phyloP scores from a whole-genome alignment of 1,139 yeast genomes.

The Geotrichum klebahnii region DNA sequence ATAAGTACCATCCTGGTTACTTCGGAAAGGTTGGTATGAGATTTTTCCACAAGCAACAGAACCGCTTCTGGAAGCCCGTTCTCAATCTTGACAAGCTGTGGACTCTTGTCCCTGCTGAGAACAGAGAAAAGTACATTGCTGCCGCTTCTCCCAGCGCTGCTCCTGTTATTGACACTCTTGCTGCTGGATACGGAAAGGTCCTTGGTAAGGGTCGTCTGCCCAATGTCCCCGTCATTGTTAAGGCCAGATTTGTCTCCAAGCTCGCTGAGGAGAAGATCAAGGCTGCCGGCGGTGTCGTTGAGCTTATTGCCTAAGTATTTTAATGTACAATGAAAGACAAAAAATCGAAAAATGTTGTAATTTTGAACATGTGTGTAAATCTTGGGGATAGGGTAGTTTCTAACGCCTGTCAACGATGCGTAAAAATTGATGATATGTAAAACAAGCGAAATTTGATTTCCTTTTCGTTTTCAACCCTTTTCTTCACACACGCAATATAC shows the following conservation, averaged over 20 bases:
- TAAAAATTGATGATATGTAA: background rate
- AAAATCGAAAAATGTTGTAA: no score
- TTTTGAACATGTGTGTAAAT: no score
- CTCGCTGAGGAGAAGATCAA: conserved; percentile 99
- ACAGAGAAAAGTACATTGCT: conserved; percentile 91
- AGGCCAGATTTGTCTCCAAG: conserved; percentile 98
- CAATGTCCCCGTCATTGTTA: conserved; percentile 96
- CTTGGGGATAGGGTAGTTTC: no score
- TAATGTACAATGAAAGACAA: conserved; percentile 7
- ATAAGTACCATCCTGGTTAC: conserved; percentile 99
- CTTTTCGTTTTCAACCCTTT: no score
- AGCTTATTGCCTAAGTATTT: conserved; percentile 82
- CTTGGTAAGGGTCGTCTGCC: conserved; percentile 99
- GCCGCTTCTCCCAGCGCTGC: conserved; percentile 85
- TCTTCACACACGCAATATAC: background rate
- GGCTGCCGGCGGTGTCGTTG: conserved; percentile 99
- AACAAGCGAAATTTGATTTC: no score
- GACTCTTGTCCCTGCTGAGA: conserved; percentile 92
- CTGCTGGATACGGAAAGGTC: conserved; percentile 99
- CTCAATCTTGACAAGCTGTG: conserved; percentile 98
- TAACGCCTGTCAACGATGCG: no score
- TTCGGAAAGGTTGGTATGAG: conserved; percentile 99
- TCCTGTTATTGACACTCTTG: conserved; percentile 98
- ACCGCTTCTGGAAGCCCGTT: conserved; percentile 97
- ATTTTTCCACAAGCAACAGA: conserved; percentile 96